Conservation (phyloP, 176 grass and related monocot species). For the Oryza meyeriana region DNA sequence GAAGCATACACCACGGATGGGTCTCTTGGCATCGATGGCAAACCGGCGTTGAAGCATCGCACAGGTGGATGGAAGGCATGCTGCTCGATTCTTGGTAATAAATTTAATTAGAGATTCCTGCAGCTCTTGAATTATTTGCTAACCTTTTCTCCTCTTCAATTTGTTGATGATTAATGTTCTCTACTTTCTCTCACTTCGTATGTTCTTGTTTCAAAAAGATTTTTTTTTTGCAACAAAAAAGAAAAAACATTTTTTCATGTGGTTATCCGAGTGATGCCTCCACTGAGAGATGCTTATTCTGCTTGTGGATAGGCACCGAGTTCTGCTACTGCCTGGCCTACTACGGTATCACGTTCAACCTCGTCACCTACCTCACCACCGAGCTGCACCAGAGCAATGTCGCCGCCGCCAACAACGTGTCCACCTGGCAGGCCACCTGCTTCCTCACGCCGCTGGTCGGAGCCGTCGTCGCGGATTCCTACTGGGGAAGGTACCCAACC, state of each 20-base stretch:
- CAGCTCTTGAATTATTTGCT: no score
- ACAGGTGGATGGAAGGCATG: constrained; percentile 41
- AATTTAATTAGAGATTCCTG: no score
- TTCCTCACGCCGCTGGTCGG: constrained; percentile 40
- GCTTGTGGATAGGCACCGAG: constrained; percentile 12
- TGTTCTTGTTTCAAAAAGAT: no score
- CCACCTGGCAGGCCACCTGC: constrained; percentile 47
- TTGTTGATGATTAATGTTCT: no score
- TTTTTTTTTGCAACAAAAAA: no score
- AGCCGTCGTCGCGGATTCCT: constrained; percentile 43
- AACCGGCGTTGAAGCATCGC: constrained; percentile 21
- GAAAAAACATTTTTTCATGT: no score
- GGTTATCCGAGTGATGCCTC: no score
- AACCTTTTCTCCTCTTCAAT: no score
- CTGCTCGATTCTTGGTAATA: constrained; percentile 1
- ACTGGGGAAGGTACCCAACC: constrained; percentile 48
- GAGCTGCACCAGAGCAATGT: constrained; percentile 40
- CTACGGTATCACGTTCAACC: constrained; percentile 33
- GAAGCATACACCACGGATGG: constrained; percentile 21
- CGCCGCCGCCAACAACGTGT: constrained; percentile 34
- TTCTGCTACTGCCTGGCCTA: constrained; percentile 37
- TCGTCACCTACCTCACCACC: constrained; percentile 45
- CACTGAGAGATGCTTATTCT: no score
- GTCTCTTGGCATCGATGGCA: constrained; percentile 16
- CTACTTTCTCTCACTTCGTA: no score